A percentile compares a stretch with the other conserved stretches of the same genome.
Evolutionary conservation across 2,329 filamentous ascomycete genomes (phyloP).

Genomic region (Camillea tinctor): DNA sequence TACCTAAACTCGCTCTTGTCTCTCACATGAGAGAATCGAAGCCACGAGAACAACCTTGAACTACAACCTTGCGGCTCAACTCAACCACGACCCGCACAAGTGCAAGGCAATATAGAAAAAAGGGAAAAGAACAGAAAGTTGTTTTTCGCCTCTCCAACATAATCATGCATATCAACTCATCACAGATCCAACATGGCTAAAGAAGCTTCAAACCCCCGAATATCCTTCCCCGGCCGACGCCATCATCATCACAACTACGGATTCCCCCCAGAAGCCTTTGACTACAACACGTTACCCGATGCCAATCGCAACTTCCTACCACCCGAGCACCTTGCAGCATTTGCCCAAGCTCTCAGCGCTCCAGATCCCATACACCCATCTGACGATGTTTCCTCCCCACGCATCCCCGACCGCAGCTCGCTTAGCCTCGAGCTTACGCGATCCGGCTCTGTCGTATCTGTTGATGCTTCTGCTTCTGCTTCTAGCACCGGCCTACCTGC

Average conservation of each 20-base stretch:
- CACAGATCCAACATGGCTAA: not conserved
- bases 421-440: conserved; percentile 41
- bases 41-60: not conserved
- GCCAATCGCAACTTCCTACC: conserved; percentile 74
- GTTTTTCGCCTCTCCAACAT: not conserved
- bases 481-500: conserved; percentile 23
- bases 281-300: conserved; percentile 72
- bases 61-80: not conserved
- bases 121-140: no score
- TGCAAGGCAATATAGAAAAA: not conserved
- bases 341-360: conserved; percentile 77
- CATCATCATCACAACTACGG: conserved; percentile 48
- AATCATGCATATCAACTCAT: conserved; percentile 19
- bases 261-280: conserved; percentile 63
- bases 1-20: not conserved
- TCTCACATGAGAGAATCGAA: not conserved
- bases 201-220: conserved; percentile 1
- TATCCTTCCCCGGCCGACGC: conserved; percentile 23
- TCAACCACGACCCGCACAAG: not conserved
- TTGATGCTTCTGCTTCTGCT: conserved; percentile 29
- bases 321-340: conserved; percentile 70
- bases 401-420: conserved; percentile 40
- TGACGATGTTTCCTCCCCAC: conserved; percentile 47
- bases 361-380: conserved; percentile 69
- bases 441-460: conserved; percentile 40